Conservation (phyloP, 495 filamentous ascomycete genomes). For the Cairneyella variabilis region DNA sequence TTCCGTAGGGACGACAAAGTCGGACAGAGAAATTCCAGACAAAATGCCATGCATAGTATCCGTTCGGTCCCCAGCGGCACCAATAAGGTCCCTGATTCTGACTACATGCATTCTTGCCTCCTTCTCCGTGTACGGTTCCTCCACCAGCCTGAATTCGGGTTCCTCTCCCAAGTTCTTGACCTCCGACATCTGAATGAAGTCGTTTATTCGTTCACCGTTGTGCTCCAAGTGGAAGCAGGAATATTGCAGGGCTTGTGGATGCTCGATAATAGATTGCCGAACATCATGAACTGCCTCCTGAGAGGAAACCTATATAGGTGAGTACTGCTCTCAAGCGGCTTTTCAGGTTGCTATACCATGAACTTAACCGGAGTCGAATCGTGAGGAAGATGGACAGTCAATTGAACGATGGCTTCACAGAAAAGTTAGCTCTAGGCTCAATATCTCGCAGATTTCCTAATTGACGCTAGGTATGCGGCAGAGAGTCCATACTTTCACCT, state of each 20-base stretch:
- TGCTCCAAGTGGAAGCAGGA: conserved; percentile 98
- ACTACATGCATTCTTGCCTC: conserved; percentile 94
- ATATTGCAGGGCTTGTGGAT: conserved; percentile 91
- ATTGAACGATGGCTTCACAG: conserved; percentile 57
- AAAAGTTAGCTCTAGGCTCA: too few relatives aligned
- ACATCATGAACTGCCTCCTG: conserved; percentile 98
- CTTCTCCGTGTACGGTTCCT: conserved; percentile 98
- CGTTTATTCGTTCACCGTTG: conserved; percentile 81
- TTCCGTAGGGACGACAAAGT: conserved; percentile 57
- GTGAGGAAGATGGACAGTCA: conserved; percentile 81
- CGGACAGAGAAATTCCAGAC: conserved; percentile 85
- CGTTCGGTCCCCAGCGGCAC: conserved; percentile 81
- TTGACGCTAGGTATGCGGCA: not conserved
- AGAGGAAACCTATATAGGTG: conserved; percentile 65
- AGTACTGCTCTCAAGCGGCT: conserved; percentile 1
- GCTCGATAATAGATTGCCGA: conserved; percentile 91
- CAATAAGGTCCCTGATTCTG: conserved; percentile 85
- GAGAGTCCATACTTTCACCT: conserved; percentile 21
- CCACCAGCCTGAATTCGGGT: conserved; percentile 74
- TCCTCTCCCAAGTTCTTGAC: conserved; percentile 71
- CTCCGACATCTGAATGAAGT: conserved; percentile 91
- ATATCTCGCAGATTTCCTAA: too few relatives aligned
- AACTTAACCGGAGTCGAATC: conserved; percentile 44
- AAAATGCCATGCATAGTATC: conserved; percentile 85
- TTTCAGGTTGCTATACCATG: conserved; percentile 55